Base-by-base conservation (phyloP, 2,329 filamentous ascomycete species). In the Cladosporium sphaerospermum region DNA sequence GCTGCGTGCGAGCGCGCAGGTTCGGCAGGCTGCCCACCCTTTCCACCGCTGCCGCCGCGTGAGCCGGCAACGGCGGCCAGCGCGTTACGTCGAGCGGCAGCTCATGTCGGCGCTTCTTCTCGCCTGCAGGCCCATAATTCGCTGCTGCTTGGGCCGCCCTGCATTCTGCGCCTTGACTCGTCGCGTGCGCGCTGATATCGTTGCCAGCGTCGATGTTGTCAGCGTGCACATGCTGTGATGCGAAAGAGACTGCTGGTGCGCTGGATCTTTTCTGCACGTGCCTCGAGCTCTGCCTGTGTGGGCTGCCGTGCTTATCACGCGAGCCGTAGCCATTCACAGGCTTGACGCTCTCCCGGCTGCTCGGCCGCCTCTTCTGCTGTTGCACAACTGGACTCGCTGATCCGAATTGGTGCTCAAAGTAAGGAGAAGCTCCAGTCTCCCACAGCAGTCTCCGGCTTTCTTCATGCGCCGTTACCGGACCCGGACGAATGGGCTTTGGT, bases 11-110 rank as follows among this genome's bases (percentile, higher is more conserved):
- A 53, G 51, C 51, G 37, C 51, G 51, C 51, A 53, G 14, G 16
- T 53, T 43, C 31, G 51, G 51, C 43, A 53, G 39, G 23, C 51
- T 53, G 43, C 45, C 31, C 36, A 53, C 33, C 18, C 36, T 53
- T 18, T 37, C 48, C 10, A 51, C 32, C 14, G 42, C 50, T 28
- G 50, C 19, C 40, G 40, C 48, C 28, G 40, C 18, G 34, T 18
- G 51, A 36, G 51, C 51, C 23, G 51, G 51, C 32, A 53, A 23
- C 2, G 50, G 43, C 19, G 50, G 50, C 50, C 39, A 14, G 14
- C 43, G 37, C 36, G 51, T 47, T 18, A 36, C 37, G 34, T 53
- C 51, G 3, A 53, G 51, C 36, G 51, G 51, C 34, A 53, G 51
- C 51, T 36, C 40, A 51, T 51, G 47, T 51, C 48, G 48, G 48